phyloP scores from a whole-genome alignment of 2,329 filamentous ascomycete genomes.

The Aspergillus sp. region DNA sequence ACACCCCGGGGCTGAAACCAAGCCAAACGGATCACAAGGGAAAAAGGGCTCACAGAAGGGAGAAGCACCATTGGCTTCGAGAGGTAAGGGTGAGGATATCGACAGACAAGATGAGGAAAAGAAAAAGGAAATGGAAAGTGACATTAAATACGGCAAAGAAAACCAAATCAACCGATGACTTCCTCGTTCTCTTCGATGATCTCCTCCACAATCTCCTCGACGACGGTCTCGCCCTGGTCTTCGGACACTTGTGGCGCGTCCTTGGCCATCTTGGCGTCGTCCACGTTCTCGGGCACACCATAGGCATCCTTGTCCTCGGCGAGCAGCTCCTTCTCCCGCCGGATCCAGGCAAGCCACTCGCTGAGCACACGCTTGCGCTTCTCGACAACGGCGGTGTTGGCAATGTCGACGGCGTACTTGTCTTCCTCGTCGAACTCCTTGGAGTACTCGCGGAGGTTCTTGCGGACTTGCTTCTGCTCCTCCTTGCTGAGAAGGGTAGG shows the following conservation, averaged over 20 bases:
- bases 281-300: constrained; percentile 64
- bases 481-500: constrained; percentile 90
- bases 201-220: constrained; percentile 87
- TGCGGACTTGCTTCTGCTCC: constrained; percentile 95
- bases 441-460: constrained; percentile 96
- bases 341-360: constrained; percentile 87
- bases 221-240: constrained; percentile 69
- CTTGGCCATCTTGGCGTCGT: constrained; percentile 54
- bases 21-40: constrained; percentile 16
- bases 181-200: constrained; percentile 83
- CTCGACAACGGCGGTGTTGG: constrained; percentile 91
- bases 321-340: constrained; percentile 68
- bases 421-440: constrained; percentile 95
- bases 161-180: constrained; percentile 48
- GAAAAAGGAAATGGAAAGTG: constrained; percentile 25
- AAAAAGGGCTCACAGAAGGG: constrained; percentile 15
- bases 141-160: constrained; percentile 31
- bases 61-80: constrained; percentile 12
- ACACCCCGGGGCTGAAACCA: constrained; percentile 16
- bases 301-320: constrained; percentile 66
- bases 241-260: constrained; percentile 55
- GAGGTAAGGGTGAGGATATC: constrained; percentile 21
- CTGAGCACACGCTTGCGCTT: constrained; percentile 75
- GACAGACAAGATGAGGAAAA: constrained; percentile 24
- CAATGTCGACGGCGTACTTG: constrained; percentile 85